Base-by-base conservation (phyloP, 768 basidiomycete genomes). In the Sporobolomyces pararoseus region DNA sequence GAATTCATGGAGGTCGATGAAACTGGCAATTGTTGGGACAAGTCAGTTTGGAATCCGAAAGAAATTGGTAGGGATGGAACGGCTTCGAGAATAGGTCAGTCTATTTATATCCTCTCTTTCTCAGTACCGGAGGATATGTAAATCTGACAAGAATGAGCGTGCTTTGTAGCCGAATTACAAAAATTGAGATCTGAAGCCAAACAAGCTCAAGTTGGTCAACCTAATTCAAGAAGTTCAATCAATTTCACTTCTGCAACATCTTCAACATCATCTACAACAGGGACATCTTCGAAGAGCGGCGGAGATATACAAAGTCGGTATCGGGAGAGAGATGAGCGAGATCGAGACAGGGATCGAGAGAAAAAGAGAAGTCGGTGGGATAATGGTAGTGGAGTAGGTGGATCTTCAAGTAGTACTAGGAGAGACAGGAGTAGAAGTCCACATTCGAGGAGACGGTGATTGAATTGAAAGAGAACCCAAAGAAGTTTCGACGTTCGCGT, bases 1-100 rank as follows among this genome's bases (percentile, higher is more conserved):
- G 91, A 96, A 77, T 96, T 94, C 78, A 87, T 96, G 21, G 88
- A 89, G 66, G 88, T 94, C 21, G 88, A 95, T 76, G 95, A 98
- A 79, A 85, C 87, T 21, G 82, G 85, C n/a, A 89, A 88, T 2
- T 90, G 91, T 72, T 93, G 94, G 76, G 88, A 89, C 13, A 65
- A 81, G 23, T 81, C 82, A 12, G 80, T 89, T 2, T 97, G 95
- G 88, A 84, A 89, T 76, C 87, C 90, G 19, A 79, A 84, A 44
- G 84, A 84, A 47, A 81, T 89, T 2, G 78, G 79, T 35, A 81
- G 84, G 1, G 87, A 86, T 44, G 95, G 91, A 87, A 87, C 84
- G 74, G 87, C 91, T 2, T 85, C 86, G 42, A 84, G 83, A 75
- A 86, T 96, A 76, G 90, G 91, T 91, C 81, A 80, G 88, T 64